Evolutionary conservation across 805 yeast genomes (phyloP), one percentile per base, ranked within the genome.

Genomic region (Yamadazyma olivae): DNA sequence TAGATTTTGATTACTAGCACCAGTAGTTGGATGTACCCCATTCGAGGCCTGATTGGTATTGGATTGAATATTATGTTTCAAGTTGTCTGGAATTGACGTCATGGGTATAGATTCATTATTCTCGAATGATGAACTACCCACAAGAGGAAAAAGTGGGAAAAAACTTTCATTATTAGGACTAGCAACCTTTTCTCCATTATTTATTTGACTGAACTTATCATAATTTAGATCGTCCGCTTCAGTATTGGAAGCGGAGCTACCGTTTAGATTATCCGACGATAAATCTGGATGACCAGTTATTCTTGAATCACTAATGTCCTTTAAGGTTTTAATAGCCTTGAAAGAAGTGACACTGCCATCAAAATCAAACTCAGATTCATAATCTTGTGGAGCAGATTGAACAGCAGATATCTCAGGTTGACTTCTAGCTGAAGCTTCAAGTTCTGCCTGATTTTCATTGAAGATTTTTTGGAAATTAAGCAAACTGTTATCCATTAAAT

Each of bases 121-220:
- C 21, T 66, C 68, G 39, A 67, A 66, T 23, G 65, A 58, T 29
- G 50, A 46, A 27, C 51, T 48, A 6, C 72, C 74, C 13, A 67
- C 64, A 37, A 67, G 50, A 3, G 74, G 71, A 32, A 67, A 67
- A 16, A 67, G 54, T 3, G 74, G 74, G 38, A 64, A 67, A 17
- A 7, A 7, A 15, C 12, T 25, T 8, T 39, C 30, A 32, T 32
- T 25, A 16, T n/a, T 19, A 6, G 23, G 23, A 29, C 17, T 13
- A 5, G 12, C 30, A 7, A 14, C 9, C 19, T 10, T 17, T 26
- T 7, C 6, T n/a, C 14, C 28, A n/a, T n/a, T n/a, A 26, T 9
- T 26, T 21, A 21, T 21, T 6, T 6, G 8, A 8, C 13, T 25
- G 12, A n/a, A 14, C 13, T 16, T n/a, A 9, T 15, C n/a, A 6